Percentiles rank a stretch among this genome's conserved stretches.
Conservation (phyloP, 2,329 filamentous ascomycete species). For the Phoma sp. region DNA sequence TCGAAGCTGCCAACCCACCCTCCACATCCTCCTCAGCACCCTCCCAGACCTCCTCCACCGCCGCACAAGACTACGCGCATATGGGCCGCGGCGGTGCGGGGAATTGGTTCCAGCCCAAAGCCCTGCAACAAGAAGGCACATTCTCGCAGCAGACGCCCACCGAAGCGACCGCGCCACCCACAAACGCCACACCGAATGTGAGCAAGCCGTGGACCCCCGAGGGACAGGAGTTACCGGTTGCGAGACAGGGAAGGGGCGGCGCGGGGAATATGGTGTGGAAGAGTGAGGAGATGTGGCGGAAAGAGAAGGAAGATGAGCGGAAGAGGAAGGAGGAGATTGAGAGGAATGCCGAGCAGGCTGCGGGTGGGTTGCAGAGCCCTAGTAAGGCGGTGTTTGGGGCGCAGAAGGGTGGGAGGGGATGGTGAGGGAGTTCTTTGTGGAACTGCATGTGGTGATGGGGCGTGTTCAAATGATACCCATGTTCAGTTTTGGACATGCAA, state of each 20-base stretch:
- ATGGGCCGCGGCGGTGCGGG: constrained; percentile 56
- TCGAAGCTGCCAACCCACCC: constrained; percentile 48
- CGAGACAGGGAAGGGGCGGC: constrained; percentile 52
- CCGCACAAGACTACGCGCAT: constrained; percentile 52
- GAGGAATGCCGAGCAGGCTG: constrained; percentile 44
- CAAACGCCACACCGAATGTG: constrained; percentile 33
- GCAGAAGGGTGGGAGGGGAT: constrained; percentile 39
- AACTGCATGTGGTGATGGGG: neutral
- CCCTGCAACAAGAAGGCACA: constrained; percentile 49
- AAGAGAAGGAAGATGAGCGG: constrained; percentile 34
- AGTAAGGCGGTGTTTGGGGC: constrained; percentile 49
- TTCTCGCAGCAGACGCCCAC: constrained; percentile 38
- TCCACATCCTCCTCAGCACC: constrained; percentile 23
- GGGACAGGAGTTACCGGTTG: constrained; percentile 44
- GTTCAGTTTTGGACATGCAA: too few relatives aligned
- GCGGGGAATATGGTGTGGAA: constrained; percentile 58
- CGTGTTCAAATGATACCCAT: neutral
- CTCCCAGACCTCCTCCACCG: constrained; percentile 21
- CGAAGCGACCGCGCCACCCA: constrained; percentile 41
- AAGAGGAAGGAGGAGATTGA: constrained; percentile 48
- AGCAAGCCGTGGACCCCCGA: constrained; percentile 48
- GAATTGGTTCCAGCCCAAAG: constrained; percentile 55
- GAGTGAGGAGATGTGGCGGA: constrained; percentile 45
- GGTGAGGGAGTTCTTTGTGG: constrained; percentile 13
- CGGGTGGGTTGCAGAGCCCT: constrained; percentile 50